Conservation (phyloP, 2,329 filamentous ascomycete species). For the Fusarium sp. region DNA sequence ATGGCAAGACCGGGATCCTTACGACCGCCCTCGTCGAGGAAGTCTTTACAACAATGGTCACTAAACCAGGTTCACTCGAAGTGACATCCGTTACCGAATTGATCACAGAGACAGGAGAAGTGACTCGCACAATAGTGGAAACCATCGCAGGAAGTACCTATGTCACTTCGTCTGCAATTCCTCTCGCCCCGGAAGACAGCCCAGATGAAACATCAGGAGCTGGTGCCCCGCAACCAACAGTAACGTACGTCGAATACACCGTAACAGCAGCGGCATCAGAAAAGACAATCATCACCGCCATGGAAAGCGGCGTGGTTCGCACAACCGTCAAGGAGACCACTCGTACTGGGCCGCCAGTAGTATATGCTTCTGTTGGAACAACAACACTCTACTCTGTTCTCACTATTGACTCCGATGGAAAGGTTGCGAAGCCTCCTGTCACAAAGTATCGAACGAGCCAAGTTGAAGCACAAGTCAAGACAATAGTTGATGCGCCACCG, state of each 20-base stretch:
- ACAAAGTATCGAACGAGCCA: slow-evolving; percentile 27
- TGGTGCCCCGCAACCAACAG: background rate
- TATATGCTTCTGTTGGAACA: slow-evolving; percentile 29
- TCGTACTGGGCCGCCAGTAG: slow-evolving; percentile 14
- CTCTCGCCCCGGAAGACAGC: background rate
- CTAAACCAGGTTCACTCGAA: slow-evolving; percentile 3
- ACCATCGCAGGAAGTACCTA: background rate
- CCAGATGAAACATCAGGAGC: background rate
- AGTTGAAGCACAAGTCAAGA: slow-evolving; percentile 27
- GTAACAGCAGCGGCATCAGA: background rate
- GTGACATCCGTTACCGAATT: slow-evolving; percentile 1
- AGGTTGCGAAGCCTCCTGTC: slow-evolving; percentile 8
- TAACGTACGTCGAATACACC: background rate
- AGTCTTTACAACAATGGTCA: slow-evolving; percentile 26
- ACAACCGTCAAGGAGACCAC: slow-evolving; percentile 19
- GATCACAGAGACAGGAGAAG: slow-evolving; percentile 11
- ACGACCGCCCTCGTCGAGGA: slow-evolving; percentile 28
- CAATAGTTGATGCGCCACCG: slow-evolving; percentile 21
- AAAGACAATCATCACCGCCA: slow-evolving; percentile 7
- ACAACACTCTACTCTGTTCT: slow-evolving; percentile 35
- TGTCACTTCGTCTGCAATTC: background rate
- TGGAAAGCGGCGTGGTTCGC: slow-evolving; percentile 7
- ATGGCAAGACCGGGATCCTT: slow-evolving; percentile 2
- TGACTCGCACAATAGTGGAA: background rate
- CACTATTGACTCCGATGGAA: slow-evolving; percentile 17